Evolutionary conservation across 495 filamentous ascomycete genomes (phyloP).

Genomic region (Aspergillus avenaceus): DNA sequence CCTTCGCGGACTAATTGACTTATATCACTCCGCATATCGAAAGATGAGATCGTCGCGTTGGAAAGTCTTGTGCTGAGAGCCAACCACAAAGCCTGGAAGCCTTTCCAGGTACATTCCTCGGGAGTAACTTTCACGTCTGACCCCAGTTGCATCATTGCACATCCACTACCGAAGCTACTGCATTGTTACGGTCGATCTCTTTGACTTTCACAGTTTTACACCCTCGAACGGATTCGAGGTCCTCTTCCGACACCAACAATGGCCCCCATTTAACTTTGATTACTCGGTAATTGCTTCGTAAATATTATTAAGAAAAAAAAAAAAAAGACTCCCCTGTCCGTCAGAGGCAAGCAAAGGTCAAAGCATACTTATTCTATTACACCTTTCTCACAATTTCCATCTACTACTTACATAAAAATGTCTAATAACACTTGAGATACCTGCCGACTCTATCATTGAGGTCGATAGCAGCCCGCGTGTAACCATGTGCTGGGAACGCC

Average conservation of each 20-base stretch:
- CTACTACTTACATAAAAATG: no score
- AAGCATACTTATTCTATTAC: no score
- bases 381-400: no score
- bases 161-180: background rate
- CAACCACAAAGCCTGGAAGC: background rate
- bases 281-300: background rate
- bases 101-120: background rate
- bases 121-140: background rate
- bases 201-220: background rate
- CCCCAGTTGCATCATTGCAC: slow-evolving; percentile 4
- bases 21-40: background rate
- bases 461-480: background rate
- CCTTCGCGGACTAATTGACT: background rate
- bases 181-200: background rate
- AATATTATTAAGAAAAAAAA: no score
- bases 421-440: no score
- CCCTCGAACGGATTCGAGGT: background rate
- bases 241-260: background rate
- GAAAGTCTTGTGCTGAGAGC: background rate
- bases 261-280: background rate
- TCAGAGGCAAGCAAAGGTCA: background rate
- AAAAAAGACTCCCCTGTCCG: background rate
- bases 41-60: background rate
- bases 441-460: background rate
- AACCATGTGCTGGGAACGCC: background rate